Percentiles rank a stretch among this genome's conserved stretches.
phyloP scores from a whole-genome alignment of 1,284 basidiomycete species.

The Sutorius eximius region DNA sequence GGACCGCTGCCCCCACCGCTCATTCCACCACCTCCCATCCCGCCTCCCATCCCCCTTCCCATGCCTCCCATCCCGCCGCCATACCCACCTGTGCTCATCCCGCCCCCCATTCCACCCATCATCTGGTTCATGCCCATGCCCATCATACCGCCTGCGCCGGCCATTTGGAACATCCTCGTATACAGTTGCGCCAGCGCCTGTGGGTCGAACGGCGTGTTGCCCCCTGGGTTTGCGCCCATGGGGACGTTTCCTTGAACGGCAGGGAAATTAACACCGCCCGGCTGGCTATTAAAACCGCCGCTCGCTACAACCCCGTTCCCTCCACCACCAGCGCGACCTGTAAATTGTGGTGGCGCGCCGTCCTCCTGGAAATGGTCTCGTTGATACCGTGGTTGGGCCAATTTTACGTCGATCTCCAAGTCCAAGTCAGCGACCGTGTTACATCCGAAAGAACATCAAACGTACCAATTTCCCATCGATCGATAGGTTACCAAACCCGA shows the following conservation, averaged over 20 bases:
- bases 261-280: constrained; percentile 31
- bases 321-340: constrained; percentile 1
- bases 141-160: constrained; percentile 46
- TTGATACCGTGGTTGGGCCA: constrained; percentile 85
- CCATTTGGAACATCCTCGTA: constrained; percentile 82
- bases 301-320: constrained; percentile 22
- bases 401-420: constrained; percentile 88
- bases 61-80: constrained; percentile 38
- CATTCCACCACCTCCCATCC: constrained; percentile 41
- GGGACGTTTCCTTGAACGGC: constrained; percentile 23
- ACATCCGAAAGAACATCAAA: constrained; percentile 7
- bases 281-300: constrained; percentile 19
- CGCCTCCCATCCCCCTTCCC: constrained; percentile 30
- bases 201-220: constrained; percentile 72
- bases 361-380: constrained; percentile 55
- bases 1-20: constrained; percentile 38
- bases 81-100: constrained; percentile 41
- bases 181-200: constrained; percentile 79
- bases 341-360: constrained; percentile 40
- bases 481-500: constrained; percentile 82
- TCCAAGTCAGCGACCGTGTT: constrained; percentile 7
- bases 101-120: constrained; percentile 25
- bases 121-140: constrained; percentile 38
- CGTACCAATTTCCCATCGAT: constrained; percentile 90
- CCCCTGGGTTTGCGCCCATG: constrained; percentile 27